Evolutionary conservation across 2,329 filamentous ascomycete genomes (phyloP).

Genomic region (Periconia digitata): DNA sequence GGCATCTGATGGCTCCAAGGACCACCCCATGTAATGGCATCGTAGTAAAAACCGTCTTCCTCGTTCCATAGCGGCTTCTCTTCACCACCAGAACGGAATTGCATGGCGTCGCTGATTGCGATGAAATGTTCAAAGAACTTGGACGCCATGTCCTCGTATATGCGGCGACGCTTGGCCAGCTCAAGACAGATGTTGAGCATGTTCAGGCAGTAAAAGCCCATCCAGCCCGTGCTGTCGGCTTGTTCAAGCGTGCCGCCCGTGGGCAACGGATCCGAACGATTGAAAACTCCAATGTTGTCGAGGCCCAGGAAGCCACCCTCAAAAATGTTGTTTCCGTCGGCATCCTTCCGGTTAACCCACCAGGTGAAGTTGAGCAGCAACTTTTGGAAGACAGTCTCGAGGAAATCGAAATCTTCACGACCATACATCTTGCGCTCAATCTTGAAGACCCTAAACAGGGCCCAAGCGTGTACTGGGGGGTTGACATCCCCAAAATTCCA

Average conservation of each 20-base stretch:
- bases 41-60: constrained; percentile 96
- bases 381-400: constrained; percentile 96
- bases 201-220: constrained; percentile 94
- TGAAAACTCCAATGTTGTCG: constrained; percentile 97
- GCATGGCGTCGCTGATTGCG: constrained; percentile 96
- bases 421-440: constrained; percentile 98
- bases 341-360: constrained; percentile 98
- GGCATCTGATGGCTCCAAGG: constrained; percentile 92
- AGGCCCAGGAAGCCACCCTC: constrained; percentile 94
- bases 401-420: constrained; percentile 88
- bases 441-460: constrained; percentile 94
- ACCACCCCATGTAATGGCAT: constrained; percentile 94
- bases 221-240: constrained; percentile 97
- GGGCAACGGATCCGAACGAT: constrained; percentile 90
- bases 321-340: constrained; percentile 94
- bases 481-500: constrained; percentile 99
- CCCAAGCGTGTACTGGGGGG: constrained; percentile 94
- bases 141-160: constrained; percentile 93
- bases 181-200: constrained; percentile 98
- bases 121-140: constrained; percentile 99
- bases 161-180: constrained; percentile 90
- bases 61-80: constrained; percentile 95
- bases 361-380: constrained; percentile 95
- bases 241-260: constrained; percentile 94
- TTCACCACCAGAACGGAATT: constrained; percentile 65